Percentiles rank a stretch among this genome's conserved stretches.
These are phyloP conservation scores for Lupinus albus DNA, from an alignment of 306 rosid species.

Conservation along the genomic window DNA sequence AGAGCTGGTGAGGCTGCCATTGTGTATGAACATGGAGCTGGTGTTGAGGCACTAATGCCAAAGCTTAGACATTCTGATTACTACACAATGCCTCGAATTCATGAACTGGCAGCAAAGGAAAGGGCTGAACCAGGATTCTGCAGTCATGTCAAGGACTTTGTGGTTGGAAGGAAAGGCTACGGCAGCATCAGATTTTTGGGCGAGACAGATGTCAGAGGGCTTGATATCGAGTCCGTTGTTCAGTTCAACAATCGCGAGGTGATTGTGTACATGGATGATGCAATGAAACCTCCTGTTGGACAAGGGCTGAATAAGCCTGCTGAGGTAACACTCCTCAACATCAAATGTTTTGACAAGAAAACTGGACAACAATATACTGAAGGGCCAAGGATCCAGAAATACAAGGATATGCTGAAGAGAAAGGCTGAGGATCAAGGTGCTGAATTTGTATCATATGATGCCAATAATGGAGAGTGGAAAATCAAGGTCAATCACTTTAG, in stretches of 20 bases:
- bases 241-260: constrained; percentile 94
- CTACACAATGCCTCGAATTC: constrained; percentile 84
- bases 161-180: constrained; percentile 86
- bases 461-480: constrained; percentile 89
- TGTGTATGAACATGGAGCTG: constrained; percentile 96
- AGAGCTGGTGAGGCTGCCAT: constrained; percentile 99
- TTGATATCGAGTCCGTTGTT: constrained; percentile 83
- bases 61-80: constrained; percentile 88
- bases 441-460: constrained; percentile 73
- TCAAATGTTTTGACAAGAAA: constrained; percentile 80
- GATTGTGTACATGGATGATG: constrained; percentile 88
- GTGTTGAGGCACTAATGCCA: constrained; percentile 93
- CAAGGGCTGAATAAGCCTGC: constrained; percentile 98
- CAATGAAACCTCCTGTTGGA: constrained; percentile 92
- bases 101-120: constrained; percentile 96
- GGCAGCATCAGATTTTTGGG: constrained; percentile 94
- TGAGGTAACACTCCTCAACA: constrained; percentile 90
- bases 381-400: constrained; percentile 80
- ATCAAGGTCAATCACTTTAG: constrained; percentile 88
- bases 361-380: constrained; percentile 70
- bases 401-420: constrained; percentile 85
- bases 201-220: constrained; percentile 86
- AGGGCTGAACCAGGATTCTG: constrained; percentile 95
- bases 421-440: constrained; percentile 97
- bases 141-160: constrained; percentile 79